Evolutionary conservation across 768 basidiomycete species (phyloP).

Genomic region (Lanmaoa pseudosensibilis): DNA sequence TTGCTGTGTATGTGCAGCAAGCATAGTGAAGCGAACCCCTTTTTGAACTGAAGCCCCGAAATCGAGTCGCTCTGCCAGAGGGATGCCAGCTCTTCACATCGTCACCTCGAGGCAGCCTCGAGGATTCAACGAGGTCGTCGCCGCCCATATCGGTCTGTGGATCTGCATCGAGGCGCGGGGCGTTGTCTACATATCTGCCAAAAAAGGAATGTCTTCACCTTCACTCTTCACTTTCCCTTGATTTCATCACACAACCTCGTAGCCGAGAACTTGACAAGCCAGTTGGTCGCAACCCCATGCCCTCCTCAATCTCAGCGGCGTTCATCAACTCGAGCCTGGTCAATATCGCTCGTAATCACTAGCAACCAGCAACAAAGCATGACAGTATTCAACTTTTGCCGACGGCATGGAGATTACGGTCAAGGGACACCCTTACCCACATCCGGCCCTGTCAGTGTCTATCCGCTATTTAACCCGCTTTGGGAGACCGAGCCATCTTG

Average conservation of each 20-base stretch:
- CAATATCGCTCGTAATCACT: not conserved
- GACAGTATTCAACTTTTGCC: constrained; percentile 7
- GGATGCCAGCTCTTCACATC: constrained; percentile 33
- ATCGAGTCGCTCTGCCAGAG: constrained; percentile 16
- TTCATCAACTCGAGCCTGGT: not conserved
- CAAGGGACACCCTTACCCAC: not conserved
- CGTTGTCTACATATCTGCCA: not conserved
- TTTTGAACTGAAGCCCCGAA: constrained; percentile 33
- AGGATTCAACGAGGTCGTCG: constrained; percentile 28
- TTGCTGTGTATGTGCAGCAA: constrained; percentile 9
- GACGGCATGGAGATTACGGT: not conserved
- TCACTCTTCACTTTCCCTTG: constrained; percentile 1
- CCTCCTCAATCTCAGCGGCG: not conserved
- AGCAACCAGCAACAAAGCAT: constrained; percentile 11
- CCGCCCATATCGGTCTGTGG: constrained; percentile 26
- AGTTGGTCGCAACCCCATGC: not conserved
- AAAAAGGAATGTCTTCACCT: constrained; percentile 16
- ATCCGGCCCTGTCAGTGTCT: not conserved
- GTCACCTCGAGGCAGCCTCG: constrained; percentile 43
- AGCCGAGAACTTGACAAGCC: not conserved
- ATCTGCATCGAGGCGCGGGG: constrained; percentile 29
- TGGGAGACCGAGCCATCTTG: not conserved
- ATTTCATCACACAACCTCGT: constrained; percentile 4
- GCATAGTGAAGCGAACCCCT: constrained; percentile 14
- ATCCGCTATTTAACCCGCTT: not conserved